Conservation (phyloP, 495 filamentous ascomycete species). For the Amorphotheca resinae region DNA sequence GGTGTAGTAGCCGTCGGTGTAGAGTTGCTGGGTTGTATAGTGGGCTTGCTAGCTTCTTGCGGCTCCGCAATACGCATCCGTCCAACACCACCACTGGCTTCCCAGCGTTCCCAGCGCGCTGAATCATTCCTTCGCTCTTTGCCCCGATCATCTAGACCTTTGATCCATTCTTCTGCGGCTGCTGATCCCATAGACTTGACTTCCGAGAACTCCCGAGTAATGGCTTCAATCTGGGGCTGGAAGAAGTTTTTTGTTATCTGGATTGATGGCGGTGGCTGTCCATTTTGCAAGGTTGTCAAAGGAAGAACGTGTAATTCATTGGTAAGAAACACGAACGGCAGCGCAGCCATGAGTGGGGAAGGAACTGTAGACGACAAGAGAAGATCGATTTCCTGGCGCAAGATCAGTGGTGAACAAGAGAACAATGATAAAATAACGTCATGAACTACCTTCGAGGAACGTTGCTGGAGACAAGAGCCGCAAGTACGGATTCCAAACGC, state of each 20-base stretch:
- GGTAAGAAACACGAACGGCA: constrained; percentile 54
- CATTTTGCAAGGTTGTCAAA: constrained; percentile 35
- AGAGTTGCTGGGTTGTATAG: not conserved
- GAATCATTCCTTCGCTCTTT: constrained; percentile 42
- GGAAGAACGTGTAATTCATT: constrained; percentile 41
- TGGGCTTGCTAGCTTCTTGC: not conserved
- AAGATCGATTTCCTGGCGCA: constrained; percentile 50
- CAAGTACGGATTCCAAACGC: constrained; percentile 51
- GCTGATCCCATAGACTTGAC: constrained; percentile 47
- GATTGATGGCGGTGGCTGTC: constrained; percentile 30
- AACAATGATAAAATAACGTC: constrained; percentile 4
- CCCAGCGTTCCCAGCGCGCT: constrained; percentile 61
- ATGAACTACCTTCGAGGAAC: constrained; percentile 44
- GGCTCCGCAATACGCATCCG: constrained; percentile 18
- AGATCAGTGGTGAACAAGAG: constrained; percentile 8
- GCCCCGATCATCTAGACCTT: constrained; percentile 51
- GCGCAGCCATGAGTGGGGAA: constrained; percentile 42
- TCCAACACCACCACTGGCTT: constrained; percentile 34
- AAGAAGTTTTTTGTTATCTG: constrained; percentile 50
- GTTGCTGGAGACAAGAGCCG: constrained; percentile 43
- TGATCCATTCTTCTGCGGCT: constrained; percentile 59
- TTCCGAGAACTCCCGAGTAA: constrained; percentile 42
- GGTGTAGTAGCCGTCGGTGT: not conserved
- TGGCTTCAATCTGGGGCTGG: constrained; percentile 39
- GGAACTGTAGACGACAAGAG: constrained; percentile 44